Evolutionary conservation across 352 stramenopile genomes (phyloP).

Genomic region (Thalassiosira livingstoniorum): DNA sequence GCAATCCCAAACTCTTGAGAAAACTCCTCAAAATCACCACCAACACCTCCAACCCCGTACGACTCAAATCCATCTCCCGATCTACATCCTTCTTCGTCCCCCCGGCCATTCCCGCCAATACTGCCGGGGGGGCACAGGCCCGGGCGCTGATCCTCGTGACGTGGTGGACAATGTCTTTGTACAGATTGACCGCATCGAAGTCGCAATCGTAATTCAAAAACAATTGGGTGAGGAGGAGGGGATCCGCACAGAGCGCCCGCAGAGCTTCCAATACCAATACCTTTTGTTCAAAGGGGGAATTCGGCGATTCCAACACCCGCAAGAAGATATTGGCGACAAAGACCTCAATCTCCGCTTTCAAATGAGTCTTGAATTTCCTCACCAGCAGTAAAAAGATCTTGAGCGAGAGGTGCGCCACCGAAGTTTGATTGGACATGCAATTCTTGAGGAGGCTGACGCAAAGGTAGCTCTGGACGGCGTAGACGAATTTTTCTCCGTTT

Average conservation of each 20-base stretch:
- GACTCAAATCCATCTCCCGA: conserved; percentile 79
- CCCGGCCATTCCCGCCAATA: not conserved
- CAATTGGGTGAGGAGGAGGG: conserved; percentile 94
- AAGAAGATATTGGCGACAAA: conserved; percentile 99
- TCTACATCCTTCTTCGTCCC: conserved; percentile 68
- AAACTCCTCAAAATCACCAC: conserved; percentile 92
- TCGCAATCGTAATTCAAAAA: conserved; percentile 99
- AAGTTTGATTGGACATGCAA: conserved; percentile 95
- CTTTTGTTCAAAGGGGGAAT: conserved; percentile 98
- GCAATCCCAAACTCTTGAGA: conserved; percentile 87
- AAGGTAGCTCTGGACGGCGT: conserved; percentile 96
- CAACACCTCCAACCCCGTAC: conserved; percentile 90
- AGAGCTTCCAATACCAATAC: conserved; percentile 96
- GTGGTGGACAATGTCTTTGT: conserved; percentile 97
- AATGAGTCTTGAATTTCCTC: conserved; percentile 89
- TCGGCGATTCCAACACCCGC: conserved; percentile 95
- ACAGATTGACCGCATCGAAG: conserved; percentile 94
- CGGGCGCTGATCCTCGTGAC: conserved; percentile 94
- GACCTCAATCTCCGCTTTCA: conserved; percentile 98
- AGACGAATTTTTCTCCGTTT: conserved; percentile 94
- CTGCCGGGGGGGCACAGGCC: conserved; percentile 72
- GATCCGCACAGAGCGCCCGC: conserved; percentile 94
- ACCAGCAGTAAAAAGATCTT: conserved; percentile 98
- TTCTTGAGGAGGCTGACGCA: conserved; percentile 98
- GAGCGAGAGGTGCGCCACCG: conserved; percentile 96